Evolutionary conservation across 495 filamentous ascomycete genomes (phyloP).

Genomic region (Aspergillus sclerotioniger): DNA sequence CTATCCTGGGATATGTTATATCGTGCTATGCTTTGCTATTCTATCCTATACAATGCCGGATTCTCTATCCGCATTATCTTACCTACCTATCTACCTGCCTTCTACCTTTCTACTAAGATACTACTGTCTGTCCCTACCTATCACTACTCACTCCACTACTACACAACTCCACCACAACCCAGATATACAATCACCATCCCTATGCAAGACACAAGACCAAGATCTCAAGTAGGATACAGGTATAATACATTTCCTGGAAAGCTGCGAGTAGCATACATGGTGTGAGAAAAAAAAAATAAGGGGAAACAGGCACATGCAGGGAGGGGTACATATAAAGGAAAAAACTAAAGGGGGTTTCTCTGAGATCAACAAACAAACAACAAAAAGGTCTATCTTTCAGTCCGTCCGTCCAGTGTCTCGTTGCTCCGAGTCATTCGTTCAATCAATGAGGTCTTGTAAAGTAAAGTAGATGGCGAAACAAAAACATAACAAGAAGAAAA

Average conservation of each 20-base stretch:
- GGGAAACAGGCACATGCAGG: neutral
- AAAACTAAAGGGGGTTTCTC: neutral
- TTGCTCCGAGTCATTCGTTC: neutral
- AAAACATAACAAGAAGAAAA: neutral
- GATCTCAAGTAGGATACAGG: neutral
- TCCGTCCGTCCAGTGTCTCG: neutral
- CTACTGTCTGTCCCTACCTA: neutral
- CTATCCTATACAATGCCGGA: neutral
- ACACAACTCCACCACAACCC: neutral
- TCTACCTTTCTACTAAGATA: neutral
- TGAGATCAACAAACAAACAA: neutral
- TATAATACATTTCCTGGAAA: neutral
- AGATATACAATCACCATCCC: neutral
- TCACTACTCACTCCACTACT: neutral
- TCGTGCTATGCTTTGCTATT: neutral
- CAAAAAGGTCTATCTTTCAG: conserved; percentile 1
- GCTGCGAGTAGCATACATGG: neutral
- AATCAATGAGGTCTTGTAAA: neutral
- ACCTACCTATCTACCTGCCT: neutral
- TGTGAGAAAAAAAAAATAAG: neutral
- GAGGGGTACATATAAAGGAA: neutral
- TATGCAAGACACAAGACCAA: neutral
- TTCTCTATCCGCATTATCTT: neutral
- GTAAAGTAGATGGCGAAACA: neutral
- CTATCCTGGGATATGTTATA: neutral